These are phyloP conservation scores for Knufia petricola DNA, from an alignment of 2,329 filamentous ascomycete species.

Conservation along the genomic window DNA sequence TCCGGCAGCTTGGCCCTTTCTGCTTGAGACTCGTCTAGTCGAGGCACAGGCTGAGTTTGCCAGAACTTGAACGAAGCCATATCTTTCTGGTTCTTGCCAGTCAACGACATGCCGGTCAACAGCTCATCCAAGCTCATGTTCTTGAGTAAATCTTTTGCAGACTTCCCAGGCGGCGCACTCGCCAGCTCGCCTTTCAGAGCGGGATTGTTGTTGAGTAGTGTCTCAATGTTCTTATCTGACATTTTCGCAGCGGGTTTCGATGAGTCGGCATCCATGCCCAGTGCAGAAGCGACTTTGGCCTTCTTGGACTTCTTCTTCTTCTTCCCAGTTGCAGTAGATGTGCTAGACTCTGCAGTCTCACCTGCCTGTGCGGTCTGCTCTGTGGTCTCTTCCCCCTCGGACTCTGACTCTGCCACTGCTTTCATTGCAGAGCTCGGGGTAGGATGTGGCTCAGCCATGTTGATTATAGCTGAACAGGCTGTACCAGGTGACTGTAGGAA, in stretches of 20 bases:
- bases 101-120: slow-evolving; percentile 51
- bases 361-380: neutral
- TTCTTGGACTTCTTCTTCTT: slow-evolving; percentile 24
- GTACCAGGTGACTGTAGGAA: neutral
- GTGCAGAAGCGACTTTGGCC: slow-evolving; percentile 18
- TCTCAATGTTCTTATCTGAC: slow-evolving; percentile 17
- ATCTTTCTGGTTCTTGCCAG: slow-evolving; percentile 84
- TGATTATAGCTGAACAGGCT: neutral
- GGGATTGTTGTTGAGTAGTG: slow-evolving; percentile 41
- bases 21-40: slow-evolving; percentile 54
- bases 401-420: slow-evolving; percentile 18
- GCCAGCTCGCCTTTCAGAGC: slow-evolving; percentile 65
- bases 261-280: slow-evolving; percentile 16
- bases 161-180: slow-evolving; percentile 54
- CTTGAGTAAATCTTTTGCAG: slow-evolving; percentile 40
- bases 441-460: slow-evolving; percentile 7
- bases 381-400: slow-evolving; percentile 13
- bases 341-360: slow-evolving; percentile 7
- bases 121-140: slow-evolving; percentile 40
- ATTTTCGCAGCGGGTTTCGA: slow-evolving; percentile 16
- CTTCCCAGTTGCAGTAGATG: slow-evolving; percentile 13
- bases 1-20: slow-evolving; percentile 52
- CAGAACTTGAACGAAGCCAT: slow-evolving; percentile 98
- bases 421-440: neutral
- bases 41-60: slow-evolving; percentile 90